Evolutionary conservation across 2,329 filamentous ascomycete species (phyloP).

Genomic region (Neopestalotiopsis sp.): DNA sequence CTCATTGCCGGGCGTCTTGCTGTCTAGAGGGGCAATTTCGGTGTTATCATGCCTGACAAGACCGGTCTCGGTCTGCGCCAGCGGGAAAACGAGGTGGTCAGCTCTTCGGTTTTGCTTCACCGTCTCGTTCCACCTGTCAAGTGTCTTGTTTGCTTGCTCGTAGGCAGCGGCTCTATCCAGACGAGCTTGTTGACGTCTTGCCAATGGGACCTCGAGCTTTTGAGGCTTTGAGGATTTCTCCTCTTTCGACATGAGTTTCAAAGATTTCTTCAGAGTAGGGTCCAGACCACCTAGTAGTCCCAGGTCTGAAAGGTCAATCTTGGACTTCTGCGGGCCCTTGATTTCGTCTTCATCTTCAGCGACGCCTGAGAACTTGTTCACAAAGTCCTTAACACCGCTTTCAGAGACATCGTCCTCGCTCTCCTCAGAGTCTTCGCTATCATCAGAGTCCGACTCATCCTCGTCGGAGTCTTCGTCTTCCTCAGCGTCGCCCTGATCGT

Average conservation of each 20-base stretch:
- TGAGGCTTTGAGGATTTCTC: constrained; percentile 62
- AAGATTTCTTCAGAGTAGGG: constrained; percentile 75
- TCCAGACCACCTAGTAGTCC: constrained; percentile 74
- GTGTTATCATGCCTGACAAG: constrained; percentile 62
- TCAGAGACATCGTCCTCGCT: constrained; percentile 56
- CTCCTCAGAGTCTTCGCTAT: constrained; percentile 46
- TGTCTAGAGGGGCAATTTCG: constrained; percentile 68
- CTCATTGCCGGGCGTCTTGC: constrained; percentile 73
- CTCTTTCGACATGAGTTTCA: constrained; percentile 75
- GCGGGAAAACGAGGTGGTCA: constrained; percentile 87
- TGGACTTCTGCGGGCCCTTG: constrained; percentile 62
- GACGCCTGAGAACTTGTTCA: constrained; percentile 71
- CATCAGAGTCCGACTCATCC: constrained; percentile 49
- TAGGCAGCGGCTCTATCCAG: constrained; percentile 84
- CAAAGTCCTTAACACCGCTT: constrained; percentile 49
- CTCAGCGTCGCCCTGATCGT: constrained; percentile 45
- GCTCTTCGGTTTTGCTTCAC: constrained; percentile 92
- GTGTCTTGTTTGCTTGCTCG: constrained; percentile 87
- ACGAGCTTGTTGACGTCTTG: constrained; percentile 84
- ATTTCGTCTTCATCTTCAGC: constrained; percentile 58
- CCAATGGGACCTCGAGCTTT: constrained; percentile 82
- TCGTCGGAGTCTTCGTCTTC: constrained; percentile 46
- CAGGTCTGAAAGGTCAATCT: constrained; percentile 78
- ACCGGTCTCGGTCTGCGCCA: constrained; percentile 72
- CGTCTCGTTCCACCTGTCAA: constrained; percentile 91